Evolutionary conservation across 2,329 filamentous ascomycete genomes (phyloP).

Genomic region (Ciborinia camelliae): DNA sequence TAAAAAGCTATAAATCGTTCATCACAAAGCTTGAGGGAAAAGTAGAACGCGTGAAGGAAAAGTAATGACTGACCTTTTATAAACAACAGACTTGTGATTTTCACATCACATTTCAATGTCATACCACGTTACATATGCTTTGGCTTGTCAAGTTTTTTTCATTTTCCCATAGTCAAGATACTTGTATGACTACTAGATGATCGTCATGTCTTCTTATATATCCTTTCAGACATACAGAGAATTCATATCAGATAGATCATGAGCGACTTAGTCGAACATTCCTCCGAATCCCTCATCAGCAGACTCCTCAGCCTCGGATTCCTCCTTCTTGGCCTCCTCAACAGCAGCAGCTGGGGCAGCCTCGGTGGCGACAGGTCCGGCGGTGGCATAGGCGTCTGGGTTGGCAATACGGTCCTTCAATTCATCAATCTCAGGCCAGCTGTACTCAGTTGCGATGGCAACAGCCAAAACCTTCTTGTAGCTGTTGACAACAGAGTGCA

Average conservation of each 20-base stretch:
- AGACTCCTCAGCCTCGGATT: constrained; percentile 64
- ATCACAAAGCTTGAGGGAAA: constrained; percentile 35
- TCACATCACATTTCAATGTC: constrained; percentile 16
- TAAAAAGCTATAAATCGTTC: constrained; percentile 41
- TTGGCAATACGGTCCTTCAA: constrained; percentile 99
- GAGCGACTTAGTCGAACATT: constrained; percentile 63
- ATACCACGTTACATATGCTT: constrained; percentile 19
- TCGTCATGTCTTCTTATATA: constrained; percentile 28
- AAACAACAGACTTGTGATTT: constrained; percentile 11
- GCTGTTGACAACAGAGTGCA: constrained; percentile 92
- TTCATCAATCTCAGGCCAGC: constrained; percentile 93
- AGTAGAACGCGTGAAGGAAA: constrained; percentile 18
- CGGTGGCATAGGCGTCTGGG: constrained; percentile 89
- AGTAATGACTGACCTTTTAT: constrained; percentile 30
- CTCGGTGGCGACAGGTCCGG: constrained; percentile 67
- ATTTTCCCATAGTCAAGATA: constrained; percentile 31
- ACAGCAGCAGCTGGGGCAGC: constrained; percentile 49
- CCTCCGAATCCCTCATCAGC: constrained; percentile 67
- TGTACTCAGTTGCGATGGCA: constrained; percentile 84
- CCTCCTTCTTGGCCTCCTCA: constrained; percentile 56
- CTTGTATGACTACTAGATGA: constrained; percentile 30
- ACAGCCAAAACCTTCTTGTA: constrained; percentile 97
- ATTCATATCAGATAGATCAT: constrained; percentile 30
- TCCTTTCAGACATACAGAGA: constrained; percentile 21
- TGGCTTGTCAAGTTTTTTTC: constrained; percentile 24